Conservation (phyloP, 768 basidiomycete species). For the Lactarius akahatsu region DNA sequence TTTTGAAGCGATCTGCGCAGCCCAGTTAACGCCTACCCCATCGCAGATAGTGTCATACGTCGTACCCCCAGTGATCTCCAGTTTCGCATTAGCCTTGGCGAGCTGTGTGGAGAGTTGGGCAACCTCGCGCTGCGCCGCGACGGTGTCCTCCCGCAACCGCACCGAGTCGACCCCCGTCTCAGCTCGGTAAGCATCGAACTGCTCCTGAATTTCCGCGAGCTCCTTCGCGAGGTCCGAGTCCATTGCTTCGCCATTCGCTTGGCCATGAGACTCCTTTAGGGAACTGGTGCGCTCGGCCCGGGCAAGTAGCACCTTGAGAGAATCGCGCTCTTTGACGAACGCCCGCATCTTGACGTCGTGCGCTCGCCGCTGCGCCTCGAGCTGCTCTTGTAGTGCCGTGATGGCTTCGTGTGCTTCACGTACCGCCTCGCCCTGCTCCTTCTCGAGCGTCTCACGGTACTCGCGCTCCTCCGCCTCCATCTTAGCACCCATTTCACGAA, state of each 20-base stretch:
- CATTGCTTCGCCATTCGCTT: conserved; percentile 13
- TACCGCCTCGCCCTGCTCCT: conserved; percentile 76
- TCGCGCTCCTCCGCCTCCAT: conserved; percentile 85
- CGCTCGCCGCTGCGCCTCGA: conserved; percentile 75
- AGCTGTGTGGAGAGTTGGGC: conserved; percentile 63
- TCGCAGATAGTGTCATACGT: conserved; percentile 6
- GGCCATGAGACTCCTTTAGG: conserved; percentile 32
- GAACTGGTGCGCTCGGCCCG: conserved; percentile 44
- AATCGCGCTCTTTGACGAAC: conserved; percentile 85
- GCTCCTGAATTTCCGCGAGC: conserved; percentile 68
- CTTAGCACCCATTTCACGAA: conserved; percentile 76
- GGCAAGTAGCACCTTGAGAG: conserved; percentile 71
- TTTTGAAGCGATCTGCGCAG: conserved; percentile 60
- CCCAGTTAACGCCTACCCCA: background rate
- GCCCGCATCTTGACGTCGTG: conserved; percentile 71
- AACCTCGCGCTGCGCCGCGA: conserved; percentile 62
- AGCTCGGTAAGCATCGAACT: conserved; percentile 75
- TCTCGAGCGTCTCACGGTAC: conserved; percentile 64
- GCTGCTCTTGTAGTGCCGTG: conserved; percentile 68
- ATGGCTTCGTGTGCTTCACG: conserved; percentile 89
- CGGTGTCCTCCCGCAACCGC: conserved; percentile 69
- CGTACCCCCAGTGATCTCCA: conserved; percentile 75
- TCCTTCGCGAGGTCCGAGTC: conserved; percentile 52
- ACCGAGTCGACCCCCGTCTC: conserved; percentile 81
- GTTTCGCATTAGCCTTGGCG: conserved; percentile 82